phyloP scores from a whole-genome alignment of 23 red algal genomes.

The Pyropia haitanensis region DNA sequence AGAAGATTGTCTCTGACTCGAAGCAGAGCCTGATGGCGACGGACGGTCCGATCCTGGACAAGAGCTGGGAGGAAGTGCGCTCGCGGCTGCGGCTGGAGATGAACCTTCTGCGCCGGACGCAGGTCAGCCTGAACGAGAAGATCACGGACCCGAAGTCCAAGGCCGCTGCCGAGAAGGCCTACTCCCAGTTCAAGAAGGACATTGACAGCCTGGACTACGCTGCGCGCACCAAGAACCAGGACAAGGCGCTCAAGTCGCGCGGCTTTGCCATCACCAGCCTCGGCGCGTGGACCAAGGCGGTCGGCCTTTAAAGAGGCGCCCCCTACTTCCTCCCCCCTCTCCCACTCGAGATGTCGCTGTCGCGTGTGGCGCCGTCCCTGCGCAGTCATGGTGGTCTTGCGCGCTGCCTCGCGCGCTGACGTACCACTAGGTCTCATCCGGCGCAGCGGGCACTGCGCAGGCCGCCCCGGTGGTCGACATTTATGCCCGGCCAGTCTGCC shows the following conservation, averaged over 20 bases:
- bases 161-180: conserved; percentile 52
- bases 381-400: no score
- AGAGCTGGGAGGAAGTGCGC: conserved; percentile 94
- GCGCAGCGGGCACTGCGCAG: no score
- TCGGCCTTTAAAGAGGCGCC: conserved; percentile 20
- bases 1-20: conserved; percentile 31
- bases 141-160: conserved; percentile 20
- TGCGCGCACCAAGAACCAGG: conserved; percentile 63
- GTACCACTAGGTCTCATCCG: no score
- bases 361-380: no score
- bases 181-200: conserved; percentile 55
- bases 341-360: no score
- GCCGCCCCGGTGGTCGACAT: no score
- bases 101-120: conserved; percentile 27
- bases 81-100: conserved; percentile 45
- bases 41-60: conserved; percentile 40
- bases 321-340: no score
- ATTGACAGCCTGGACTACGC: conserved; percentile 81
- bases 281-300: conserved; percentile 53
- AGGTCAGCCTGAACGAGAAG: conserved; percentile 20
- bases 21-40: conserved; percentile 31
- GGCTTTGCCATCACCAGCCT: conserved; percentile 36
- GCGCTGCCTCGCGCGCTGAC: no score
- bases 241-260: conserved; percentile 37
- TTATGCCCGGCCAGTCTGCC: no score